Evolutionary conservation across 208 protist species (phyloP), one percentile per base, ranked within the genome.

Genomic region (Herpetomonas tarakana): DNA sequence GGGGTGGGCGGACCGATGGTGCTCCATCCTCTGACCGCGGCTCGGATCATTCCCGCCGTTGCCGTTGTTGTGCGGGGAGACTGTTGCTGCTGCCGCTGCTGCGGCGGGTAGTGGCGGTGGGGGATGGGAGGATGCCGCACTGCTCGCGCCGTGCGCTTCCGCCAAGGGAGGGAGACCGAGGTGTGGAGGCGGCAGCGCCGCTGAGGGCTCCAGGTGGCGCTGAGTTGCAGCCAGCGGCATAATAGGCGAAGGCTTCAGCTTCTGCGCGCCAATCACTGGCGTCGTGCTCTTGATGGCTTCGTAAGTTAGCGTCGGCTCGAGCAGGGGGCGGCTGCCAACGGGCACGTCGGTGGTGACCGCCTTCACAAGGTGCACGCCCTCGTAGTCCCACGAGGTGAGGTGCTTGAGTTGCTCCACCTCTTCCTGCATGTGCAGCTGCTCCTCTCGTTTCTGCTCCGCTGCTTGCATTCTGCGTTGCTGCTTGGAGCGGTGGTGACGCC

Each of bases 231-330:
- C n/a, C n/a, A n/a, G 49, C 52, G 7, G 53, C 62, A 9, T 41
- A 41, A 66, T 47, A 16, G 52, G 52, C 27, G 60, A 49, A 0
- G 75, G 75, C 3, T 58, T 70, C 41, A 81, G 31, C 45, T 74
- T 69, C 39, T 71, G 65, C n/a, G 62, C 65, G 7, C 53, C 51
- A 2, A 74, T 45, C 24, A 73, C 63, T 22, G 66, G 68, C 0
- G 52, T 71, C 1, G 75, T 68, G 46, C 55, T 81, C 59, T 81
- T 78, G 63, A 91, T 91, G 3, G 80, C 84, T 28, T 83, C 72
- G 49, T 91, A 91, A 24, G 84, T 91, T 2, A 69, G 50, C 11
- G 84, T 88, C n/a, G 71, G 79, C n/a, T 73, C 66, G 21, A 77
- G 72, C 55, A 27, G 55, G 14, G 52, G 45, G 31, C 39, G 58